A percentile compares a stretch with the other conserved stretches of the same genome.
Evolutionary conservation across 208 protist species (phyloP).

Genomic region (Leptomonas seymouri): DNA sequence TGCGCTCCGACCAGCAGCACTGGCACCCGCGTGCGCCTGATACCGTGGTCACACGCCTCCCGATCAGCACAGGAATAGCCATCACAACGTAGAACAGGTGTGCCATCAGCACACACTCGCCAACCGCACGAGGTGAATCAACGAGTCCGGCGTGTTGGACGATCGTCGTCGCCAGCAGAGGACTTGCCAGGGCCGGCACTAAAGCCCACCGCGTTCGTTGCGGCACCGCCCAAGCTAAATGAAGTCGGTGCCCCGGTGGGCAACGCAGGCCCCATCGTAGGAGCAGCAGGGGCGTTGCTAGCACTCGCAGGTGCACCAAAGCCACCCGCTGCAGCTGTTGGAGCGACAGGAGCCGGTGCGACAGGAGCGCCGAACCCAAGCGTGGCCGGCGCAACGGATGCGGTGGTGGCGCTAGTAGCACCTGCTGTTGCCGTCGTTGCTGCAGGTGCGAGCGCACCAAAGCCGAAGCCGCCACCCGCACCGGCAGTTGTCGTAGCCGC

Average conservation of each 20-base stretch:
- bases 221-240: conserved; percentile 14
- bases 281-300: conserved; percentile 17
- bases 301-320: conserved; percentile 16
- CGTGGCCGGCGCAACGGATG: conserved; percentile 12
- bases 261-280: conserved; percentile 21
- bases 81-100: no score
- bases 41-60: no score
- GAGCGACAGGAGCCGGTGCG: conserved; percentile 1
- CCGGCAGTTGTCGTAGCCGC: conserved; percentile 1
- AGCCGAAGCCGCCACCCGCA: conserved; percentile 18
- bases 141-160: conserved; percentile 19
- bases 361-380: conserved; percentile 26
- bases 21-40: no score
- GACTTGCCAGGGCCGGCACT: conserved; percentile 26
- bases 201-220: conserved; percentile 15
- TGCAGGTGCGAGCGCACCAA: conserved; percentile 1
- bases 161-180: conserved; percentile 13
- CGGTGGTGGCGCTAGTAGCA: conserved; percentile 12
- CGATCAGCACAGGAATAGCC: no score
- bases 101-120: no score
- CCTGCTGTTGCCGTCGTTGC: conserved; percentile 2
- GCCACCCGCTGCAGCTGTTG: conserved; percentile 8
- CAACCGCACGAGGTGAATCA: not conserved
- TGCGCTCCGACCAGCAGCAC: no score
- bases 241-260: conserved; percentile 18